Percentiles rank a stretch among this genome's conserved stretches.
phyloP scores from a whole-genome alignment of 1,284 basidiomycete genomes.

The Malassezia restricta region DNA sequence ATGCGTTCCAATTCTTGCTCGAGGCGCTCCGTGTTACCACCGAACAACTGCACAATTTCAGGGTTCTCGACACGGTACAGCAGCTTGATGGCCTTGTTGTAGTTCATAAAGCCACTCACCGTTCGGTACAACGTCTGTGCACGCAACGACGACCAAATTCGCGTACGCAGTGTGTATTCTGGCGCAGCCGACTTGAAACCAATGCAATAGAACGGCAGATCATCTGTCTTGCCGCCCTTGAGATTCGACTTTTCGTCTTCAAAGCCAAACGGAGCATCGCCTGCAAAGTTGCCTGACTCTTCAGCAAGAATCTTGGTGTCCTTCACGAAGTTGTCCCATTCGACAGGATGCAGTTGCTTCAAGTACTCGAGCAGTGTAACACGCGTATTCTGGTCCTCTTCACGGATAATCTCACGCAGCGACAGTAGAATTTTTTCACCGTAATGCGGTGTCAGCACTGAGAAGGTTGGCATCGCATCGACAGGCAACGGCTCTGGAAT shows the following conservation, averaged over 20 bases:
- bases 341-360: constrained; percentile 92
- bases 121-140: constrained; percentile 97
- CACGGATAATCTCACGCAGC: constrained; percentile 45
- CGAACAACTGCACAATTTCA: constrained; percentile 90
- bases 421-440: constrained; percentile 46
- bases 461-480: constrained; percentile 46
- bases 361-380: constrained; percentile 53
- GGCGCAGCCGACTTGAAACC: constrained; percentile 98
- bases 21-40: constrained; percentile 91
- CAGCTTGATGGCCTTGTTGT: constrained; percentile 98
- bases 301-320: constrained; percentile 98
- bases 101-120: constrained; percentile 99
- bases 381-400: constrained; percentile 46
- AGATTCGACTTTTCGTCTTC: constrained; percentile 44
- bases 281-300: constrained; percentile 76
- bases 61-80: constrained; percentile 98
- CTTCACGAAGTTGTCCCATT: constrained; percentile 99
- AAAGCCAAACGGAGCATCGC: constrained; percentile 62
- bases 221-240: constrained; percentile 55
- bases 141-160: constrained; percentile 96
- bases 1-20: constrained; percentile 95
- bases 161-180: constrained; percentile 92
- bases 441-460: constrained; percentile 46
- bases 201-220: constrained; percentile 95
- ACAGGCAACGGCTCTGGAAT: constrained; percentile 44